Base-by-base conservation (phyloP, 768 basidiomycete genomes). In the Boletus rubropictus region DNA sequence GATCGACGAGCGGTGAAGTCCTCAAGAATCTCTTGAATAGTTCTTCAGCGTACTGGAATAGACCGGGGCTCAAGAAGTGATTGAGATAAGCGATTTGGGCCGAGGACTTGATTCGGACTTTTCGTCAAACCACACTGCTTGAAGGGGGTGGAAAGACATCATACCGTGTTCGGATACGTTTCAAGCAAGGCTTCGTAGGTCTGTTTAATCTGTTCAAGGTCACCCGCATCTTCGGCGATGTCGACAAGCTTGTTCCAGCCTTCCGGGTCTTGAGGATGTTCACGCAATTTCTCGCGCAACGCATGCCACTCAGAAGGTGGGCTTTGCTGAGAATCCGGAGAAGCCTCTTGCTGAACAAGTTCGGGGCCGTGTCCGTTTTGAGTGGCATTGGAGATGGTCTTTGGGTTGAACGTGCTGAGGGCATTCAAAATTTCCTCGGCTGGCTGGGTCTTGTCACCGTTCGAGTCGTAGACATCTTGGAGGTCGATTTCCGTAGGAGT, bases 121-220 rank as follows among this genome's bases (percentile, higher is more conserved):
- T 51, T 43, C 44, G 57, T 58, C 53, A 55, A 61, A 62, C 39
- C 55, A 54, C 42, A 22, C 59, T 47, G 50, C 39, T 62, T 46
- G 50, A 57, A 56, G 52, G 55, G 8, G 48, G 63, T 55, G 48
- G 52, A 49, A 44, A 47, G 47, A 49, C 48, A 53, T 80, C 88
- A 74, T 71, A 97, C 93, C 57, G 87, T 91, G 66, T 95, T 95
- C 17, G 95, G 94, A 65, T 89, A 95, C 42, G 81, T 81, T 60
- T 82, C 79, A 47, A 95, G 76, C 53, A 97, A 72, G 34, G 78
- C 82, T 59, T 91, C 86, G 65, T 89, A 97, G 14, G 86, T 81
- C 37, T 80, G 76, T 51, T 89, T 81, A 54, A 94, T 84, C 64
- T 82, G 82, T 42, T 84, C 78, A 54, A 91, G 77, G 60, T 95